These are phyloP conservation scores for Auricularia cornea DNA, from an alignment of 768 basidiomycete species.

Conservation along the genomic window DNA sequence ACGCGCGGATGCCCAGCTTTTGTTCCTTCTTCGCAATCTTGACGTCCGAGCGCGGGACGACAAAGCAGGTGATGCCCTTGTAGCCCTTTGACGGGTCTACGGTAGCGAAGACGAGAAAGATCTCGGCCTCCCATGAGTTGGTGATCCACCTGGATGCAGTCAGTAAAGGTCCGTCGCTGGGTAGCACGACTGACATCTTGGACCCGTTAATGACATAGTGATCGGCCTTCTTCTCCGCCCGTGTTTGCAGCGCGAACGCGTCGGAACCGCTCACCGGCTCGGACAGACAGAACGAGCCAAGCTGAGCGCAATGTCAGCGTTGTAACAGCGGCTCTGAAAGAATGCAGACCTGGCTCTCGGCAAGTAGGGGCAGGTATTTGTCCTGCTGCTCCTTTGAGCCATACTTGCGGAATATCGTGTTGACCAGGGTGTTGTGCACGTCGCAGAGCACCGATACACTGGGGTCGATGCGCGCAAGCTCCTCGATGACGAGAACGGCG, in stretches of 20 bases:
- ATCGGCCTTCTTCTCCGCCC: constrained; percentile 80
- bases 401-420: constrained; percentile 85
- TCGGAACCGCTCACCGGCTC: constrained; percentile 92
- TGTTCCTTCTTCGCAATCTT: constrained; percentile 98
- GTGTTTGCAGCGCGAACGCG: constrained; percentile 92
- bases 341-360: constrained; percentile 57
- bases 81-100: constrained; percentile 92
- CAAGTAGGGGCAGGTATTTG: constrained; percentile 79
- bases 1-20: constrained; percentile 94
- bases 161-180: neutral
- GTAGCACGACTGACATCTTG: constrained; percentile 55
- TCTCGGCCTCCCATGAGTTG: constrained; percentile 85
- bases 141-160: constrained; percentile 64
- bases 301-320: constrained; percentile 44
- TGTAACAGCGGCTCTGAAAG: constrained; percentile 1
- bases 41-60: constrained; percentile 93
- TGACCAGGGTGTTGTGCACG: constrained; percentile 97
- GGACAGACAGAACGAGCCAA: constrained; percentile 93
- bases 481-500: constrained; percentile 94
- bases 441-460: constrained; percentile 95
- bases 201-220: constrained; percentile 89
- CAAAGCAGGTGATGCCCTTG: constrained; percentile 98
- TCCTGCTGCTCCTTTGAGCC: constrained; percentile 78
- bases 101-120: constrained; percentile 93
- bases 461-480: constrained; percentile 92